Evolutionary conservation across 257 asterid genomes (phyloP).

Genomic region (Dorcoceras hygrometricum): DNA sequence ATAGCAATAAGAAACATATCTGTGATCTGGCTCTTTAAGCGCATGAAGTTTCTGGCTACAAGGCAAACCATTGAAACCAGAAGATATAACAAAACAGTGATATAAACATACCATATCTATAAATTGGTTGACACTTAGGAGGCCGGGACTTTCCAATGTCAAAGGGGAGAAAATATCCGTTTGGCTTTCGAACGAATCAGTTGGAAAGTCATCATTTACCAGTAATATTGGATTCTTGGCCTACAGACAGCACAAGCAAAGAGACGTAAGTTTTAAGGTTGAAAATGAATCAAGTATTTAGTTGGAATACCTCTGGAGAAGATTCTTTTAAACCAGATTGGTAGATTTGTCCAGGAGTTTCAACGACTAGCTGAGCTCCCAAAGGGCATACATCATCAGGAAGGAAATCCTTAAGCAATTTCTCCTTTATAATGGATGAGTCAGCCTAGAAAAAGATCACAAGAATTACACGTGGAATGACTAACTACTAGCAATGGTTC

Average conservation of each 20-base stretch:
- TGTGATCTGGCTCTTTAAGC: neutral
- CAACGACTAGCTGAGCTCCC: slow-evolving; percentile 54
- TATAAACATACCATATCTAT: slow-evolving; percentile 59
- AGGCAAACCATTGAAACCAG: slow-evolving; percentile 1
- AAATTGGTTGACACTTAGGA: slow-evolving; percentile 64
- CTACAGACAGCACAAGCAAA: slow-evolving; percentile 33
- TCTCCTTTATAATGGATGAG: slow-evolving; percentile 44
- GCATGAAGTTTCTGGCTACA: slow-evolving; percentile 4
- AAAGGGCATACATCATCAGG: slow-evolving; percentile 73
- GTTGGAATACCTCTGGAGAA: slow-evolving; percentile 42
- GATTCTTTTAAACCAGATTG: slow-evolving; percentile 40
- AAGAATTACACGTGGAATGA: slow-evolving; percentile 15
- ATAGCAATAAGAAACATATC: neutral
- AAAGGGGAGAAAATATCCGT: slow-evolving; percentile 47
- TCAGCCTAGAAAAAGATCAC: slow-evolving; percentile 45
- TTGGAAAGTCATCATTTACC: slow-evolving; percentile 50
- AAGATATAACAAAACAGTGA: slow-evolving; percentile 1
- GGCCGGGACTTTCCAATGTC: slow-evolving; percentile 46
- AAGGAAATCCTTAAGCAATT: slow-evolving; percentile 61
- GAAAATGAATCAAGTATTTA: slow-evolving; percentile 19
- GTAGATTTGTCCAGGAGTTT: slow-evolving; percentile 45
- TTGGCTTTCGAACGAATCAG: slow-evolving; percentile 47
- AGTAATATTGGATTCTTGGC: slow-evolving; percentile 38
- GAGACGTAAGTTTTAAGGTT: slow-evolving; percentile 20
- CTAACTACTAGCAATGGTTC: slow-evolving; percentile 13